phyloP scores from a whole-genome alignment of 176 grass and related monocot species.

The Zizania latifolia region DNA sequence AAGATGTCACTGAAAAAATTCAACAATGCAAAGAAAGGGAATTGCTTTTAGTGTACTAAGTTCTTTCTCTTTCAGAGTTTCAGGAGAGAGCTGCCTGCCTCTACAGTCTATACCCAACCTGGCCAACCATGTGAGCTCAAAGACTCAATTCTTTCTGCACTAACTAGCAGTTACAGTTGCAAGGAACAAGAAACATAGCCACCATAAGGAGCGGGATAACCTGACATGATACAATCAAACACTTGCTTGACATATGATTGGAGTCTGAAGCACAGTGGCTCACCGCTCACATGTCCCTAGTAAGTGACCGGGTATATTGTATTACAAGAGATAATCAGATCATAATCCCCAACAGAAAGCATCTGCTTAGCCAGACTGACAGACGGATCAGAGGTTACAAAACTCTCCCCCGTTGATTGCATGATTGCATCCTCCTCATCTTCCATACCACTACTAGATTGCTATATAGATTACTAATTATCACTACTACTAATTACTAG shows the following conservation, averaged over 20 bases:
- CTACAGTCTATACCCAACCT: too few relatives aligned
- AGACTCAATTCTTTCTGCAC: conserved; percentile 16
- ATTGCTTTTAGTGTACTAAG: conserved; percentile 25
- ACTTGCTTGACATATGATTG: conserved; percentile 6
- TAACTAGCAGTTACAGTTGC: too few relatives aligned
- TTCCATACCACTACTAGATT: neutral
- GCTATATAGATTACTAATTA: neutral
- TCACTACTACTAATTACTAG: neutral
- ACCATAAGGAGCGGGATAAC: neutral
- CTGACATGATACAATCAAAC: neutral
- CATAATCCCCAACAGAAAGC: neutral
- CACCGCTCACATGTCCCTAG: conserved; percentile 18
- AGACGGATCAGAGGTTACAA: conserved; percentile 40
- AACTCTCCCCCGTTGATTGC: conserved; percentile 25
- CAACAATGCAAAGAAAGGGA: neutral
- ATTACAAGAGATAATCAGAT: neutral
- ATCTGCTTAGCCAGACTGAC: conserved; percentile 25
- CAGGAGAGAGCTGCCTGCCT: conserved; percentile 23
- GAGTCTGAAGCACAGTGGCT: neutral
- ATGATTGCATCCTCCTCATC: conserved; percentile 22
- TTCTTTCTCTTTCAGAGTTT: conserved; percentile 26
- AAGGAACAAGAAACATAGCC: neutral
- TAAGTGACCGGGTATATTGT: conserved; percentile 1
- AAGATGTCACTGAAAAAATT: neutral
- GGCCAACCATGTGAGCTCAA: conserved; percentile 24